These are phyloP conservation scores for Liriodendron chinense DNA, from an alignment of 164 flowering plant genomes.

Conservation along the genomic window DNA sequence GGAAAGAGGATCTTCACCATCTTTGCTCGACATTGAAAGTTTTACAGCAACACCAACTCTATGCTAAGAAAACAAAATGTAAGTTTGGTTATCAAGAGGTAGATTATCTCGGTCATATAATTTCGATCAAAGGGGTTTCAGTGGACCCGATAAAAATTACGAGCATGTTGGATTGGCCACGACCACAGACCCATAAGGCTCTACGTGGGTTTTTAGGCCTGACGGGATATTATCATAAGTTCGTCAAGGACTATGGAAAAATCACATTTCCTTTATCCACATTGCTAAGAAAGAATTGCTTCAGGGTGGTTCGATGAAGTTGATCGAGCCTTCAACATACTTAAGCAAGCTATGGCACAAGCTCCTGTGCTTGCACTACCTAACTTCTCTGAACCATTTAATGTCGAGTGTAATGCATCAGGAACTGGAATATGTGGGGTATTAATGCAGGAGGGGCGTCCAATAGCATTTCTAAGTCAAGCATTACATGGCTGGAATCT, in stretches of 20 bases:
- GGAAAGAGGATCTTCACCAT: neutral
- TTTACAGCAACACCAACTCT: neutral
- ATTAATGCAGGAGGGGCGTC: neutral
- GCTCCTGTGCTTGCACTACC: neutral
- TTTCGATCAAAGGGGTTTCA: neutral
- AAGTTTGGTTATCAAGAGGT: neutral
- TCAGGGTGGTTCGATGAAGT: neutral
- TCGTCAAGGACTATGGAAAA: neutral
- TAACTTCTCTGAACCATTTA: neutral
- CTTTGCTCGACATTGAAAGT: neutral
- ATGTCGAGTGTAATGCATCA: neutral
- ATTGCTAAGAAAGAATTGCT: neutral
- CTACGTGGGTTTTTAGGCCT: neutral
- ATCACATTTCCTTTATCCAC: neutral
- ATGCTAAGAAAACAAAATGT: neutral
- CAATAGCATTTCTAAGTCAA: neutral
- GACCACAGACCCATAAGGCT: neutral
- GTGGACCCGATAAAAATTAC: neutral
- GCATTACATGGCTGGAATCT: neutral
- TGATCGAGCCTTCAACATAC: neutral
- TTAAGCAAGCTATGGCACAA: neutral
- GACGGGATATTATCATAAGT: neutral
- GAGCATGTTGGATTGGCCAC: neutral
- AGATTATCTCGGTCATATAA: too few relatives aligned
- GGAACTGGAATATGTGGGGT: neutral